Evolutionary conservation across 1,139 yeast genomes (phyloP).

Genomic region (Protomyces inundatus): DNA sequence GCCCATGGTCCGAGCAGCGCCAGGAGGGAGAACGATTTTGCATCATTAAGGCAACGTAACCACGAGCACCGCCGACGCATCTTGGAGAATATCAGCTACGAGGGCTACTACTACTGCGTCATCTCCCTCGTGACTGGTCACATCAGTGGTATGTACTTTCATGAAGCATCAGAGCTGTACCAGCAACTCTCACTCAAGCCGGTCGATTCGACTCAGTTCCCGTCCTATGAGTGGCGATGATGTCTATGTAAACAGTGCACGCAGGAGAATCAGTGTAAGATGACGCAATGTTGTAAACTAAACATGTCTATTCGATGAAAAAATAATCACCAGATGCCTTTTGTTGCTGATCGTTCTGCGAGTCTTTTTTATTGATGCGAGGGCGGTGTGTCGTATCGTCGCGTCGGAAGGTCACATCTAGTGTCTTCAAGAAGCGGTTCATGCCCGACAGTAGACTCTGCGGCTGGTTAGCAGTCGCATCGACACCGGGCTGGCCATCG

Average conservation of each 20-base stretch:
- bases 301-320: not conserved
- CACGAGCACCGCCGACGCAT: constrained; percentile 28
- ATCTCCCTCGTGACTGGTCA: constrained; percentile 71
- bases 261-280: too few relatives aligned
- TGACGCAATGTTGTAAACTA: too few relatives aligned
- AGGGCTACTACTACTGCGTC: constrained; percentile 85
- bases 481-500: constrained; percentile 86
- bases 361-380: constrained; percentile 92
- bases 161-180: constrained; percentile 40
- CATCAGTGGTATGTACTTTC: constrained; percentile 76
- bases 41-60: not conserved
- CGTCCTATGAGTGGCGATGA: not conserved
- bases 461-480: constrained; percentile 78
- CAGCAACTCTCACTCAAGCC: constrained; percentile 1
- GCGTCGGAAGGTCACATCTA: constrained; percentile 95
- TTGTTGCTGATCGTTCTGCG: constrained; percentile 98
- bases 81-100: constrained; percentile 72
- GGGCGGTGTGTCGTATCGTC: constrained; percentile 98
- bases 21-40: not conserved
- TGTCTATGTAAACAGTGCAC: not conserved
- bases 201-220: not conserved
- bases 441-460: constrained; percentile 94
- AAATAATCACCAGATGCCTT: constrained; percentile 86
- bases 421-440: constrained; percentile 90
- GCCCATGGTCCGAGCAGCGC: not conserved